Base-by-base conservation (phyloP, 108 stramenopile genomes). In the Schizochytrium sp. region DNA sequence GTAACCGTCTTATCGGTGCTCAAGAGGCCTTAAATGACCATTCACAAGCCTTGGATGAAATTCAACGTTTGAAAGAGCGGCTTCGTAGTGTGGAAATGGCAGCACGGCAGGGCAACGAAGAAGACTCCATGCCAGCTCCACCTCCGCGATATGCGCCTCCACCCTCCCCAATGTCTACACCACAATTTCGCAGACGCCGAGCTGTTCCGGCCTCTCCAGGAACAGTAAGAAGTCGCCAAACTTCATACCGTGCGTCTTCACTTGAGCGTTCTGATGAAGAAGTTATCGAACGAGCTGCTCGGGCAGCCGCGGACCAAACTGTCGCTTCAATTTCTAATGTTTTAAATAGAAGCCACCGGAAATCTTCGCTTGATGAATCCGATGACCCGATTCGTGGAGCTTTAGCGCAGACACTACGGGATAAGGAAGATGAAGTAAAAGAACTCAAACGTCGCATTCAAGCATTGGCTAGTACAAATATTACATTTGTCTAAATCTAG, bases 361-460 rank as follows among this genome's bases (percentile, higher is more conserved):
- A 28, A 28, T 28, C 28, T 28, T 28, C 28, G 28, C 28, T 28
- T 28, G 28, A 28, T 28, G 28, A 28, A 28, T 28, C 28, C 28
- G 64, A 3, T 7, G 64, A 69, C 28, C 64, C 64, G 40, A 38
- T 69, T 69, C 64, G 64, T 7, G 64, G 44, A 8, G 64, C 64
- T 44, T 69, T 69, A 44, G 64, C 64, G 64, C 7, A 69, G 15
- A 69, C 19, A 8, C 15, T 69, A 8, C 7, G 64, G 0, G 64
- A 69, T 15, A 69, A 69, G 64, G 64, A 69, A 69, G 64, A 38
- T 7, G 64, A 69, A 15, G 64, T 69, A 38, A 69, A 69, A 44
- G 42, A 69, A 69, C 64, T 69, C 28, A 69, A 69, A 15, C 64
- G 64, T 7, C 64, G 64, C 64, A 69, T 69, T 44, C 42, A 69